These are phyloP conservation scores for Boechera retrofracta DNA, from an alignment of 345 rosid genomes.

Conservation along the genomic window DNA sequence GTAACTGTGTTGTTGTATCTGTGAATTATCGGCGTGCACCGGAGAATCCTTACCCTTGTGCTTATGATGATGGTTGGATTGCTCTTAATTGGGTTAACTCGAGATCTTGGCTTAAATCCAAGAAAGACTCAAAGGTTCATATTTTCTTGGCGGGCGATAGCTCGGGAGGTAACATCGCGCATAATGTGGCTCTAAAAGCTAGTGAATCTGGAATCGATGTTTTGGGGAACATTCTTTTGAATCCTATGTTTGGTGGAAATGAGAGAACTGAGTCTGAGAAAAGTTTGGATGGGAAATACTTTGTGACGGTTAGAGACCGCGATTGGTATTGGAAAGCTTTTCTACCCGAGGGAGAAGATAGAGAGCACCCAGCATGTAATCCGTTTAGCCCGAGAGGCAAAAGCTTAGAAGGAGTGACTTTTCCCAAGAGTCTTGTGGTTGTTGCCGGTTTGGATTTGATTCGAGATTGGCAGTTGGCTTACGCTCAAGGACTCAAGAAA, in stretches of 20 bases:
- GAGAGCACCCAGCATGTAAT: constrained; percentile 92
- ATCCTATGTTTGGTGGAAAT: constrained; percentile 91
- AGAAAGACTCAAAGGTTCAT: constrained; percentile 71
- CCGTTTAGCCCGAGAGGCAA: constrained; percentile 74
- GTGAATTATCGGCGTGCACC: constrained; percentile 93
- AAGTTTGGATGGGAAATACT: constrained; percentile 78
- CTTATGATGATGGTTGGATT: constrained; percentile 90
- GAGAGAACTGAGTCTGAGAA: constrained; percentile 84
- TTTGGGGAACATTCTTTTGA: constrained; percentile 74
- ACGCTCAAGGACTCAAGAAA: constrained; percentile 69
- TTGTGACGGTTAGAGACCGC: constrained; percentile 71
- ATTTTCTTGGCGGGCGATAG: constrained; percentile 90
- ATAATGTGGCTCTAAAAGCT: constrained; percentile 79
- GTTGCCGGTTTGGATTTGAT: constrained; percentile 90
- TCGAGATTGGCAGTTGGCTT: constrained; percentile 85
- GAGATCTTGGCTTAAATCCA: constrained; percentile 76
- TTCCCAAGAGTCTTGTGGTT: constrained; percentile 81
- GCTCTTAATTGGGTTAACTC: constrained; percentile 83
- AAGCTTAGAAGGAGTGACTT: constrained; percentile 61
- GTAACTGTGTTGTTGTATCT: constrained; percentile 84
- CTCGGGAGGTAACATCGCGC: constrained; percentile 90
- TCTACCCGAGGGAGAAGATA: constrained; percentile 76
- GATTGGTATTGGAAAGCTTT: constrained; percentile 98
- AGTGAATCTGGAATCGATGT: constrained; percentile 64
- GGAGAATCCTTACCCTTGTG: constrained; percentile 77